Evolutionary conservation across 177 flowering plant genomes (phyloP), one percentile per base, ranked within the genome.

Genomic region (Vitis hybrid): DNA sequence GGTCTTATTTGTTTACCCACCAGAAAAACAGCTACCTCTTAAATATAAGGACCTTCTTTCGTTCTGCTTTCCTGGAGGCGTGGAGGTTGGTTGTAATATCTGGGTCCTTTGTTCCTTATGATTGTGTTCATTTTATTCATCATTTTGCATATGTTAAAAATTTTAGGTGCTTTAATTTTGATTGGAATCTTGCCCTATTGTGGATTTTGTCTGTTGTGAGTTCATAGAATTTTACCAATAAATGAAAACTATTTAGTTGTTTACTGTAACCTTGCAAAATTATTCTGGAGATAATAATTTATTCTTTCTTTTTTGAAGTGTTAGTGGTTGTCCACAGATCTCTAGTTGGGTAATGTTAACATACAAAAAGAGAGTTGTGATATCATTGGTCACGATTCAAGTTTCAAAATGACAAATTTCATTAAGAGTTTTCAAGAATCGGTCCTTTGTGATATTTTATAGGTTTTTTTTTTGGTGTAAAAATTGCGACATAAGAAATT

Each of bases 1-100:
- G 99, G 93, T 96, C 69, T 79, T 96, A 70, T 94, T 96, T 88
- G 98, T 82, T 40, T 96, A 94, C 73, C 99, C 99, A 70, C 97
- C 97, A 48, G 95, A 90, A 69, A 92, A 87, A 67, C 91, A 84
- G 84, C 84, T 91, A 19, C 99, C 98, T 1, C 86, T 96, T 32
- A 90, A 85, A 69, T 83, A 88, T 78, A 96, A 90, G 82, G 97
- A 92, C 86, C 98, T 96, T 65, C 89, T 92, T 21, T 96, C 99
- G 18, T 96, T 92, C 79, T 96, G 99, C 85, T 94, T 96, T 75
- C 99, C 99, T 72, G 95, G 86, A 64, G 99, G 99, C 21, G 66
- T 91, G 35, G 99, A 96, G 98, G 99, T 96, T 56, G 57, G 82
- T 2, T 67, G n/a, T 67, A 40, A 46, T 71, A 17, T 69, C 72